phyloP scores from a whole-genome alignment of 192 early-diverging fungal genomes.

The Oehlia diaphana region DNA sequence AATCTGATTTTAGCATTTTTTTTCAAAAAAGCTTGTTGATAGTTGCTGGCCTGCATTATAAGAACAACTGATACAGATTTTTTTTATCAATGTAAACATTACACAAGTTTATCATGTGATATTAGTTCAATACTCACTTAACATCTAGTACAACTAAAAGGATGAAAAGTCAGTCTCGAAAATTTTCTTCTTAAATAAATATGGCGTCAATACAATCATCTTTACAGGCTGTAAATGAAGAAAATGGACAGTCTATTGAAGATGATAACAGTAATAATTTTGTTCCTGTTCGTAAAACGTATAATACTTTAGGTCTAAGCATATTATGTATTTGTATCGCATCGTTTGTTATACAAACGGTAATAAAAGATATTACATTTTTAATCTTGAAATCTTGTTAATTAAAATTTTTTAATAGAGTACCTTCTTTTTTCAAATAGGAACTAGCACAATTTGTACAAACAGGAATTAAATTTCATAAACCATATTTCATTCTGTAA shows the following conservation, averaged over 20 bases:
- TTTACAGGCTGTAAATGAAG: background rate
- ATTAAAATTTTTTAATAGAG: background rate
- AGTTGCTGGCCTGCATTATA: too few relatives aligned
- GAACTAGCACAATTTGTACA: slow-evolving; percentile 63
- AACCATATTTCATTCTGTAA: slow-evolving; percentile 66
- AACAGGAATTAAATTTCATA: slow-evolving; percentile 50
- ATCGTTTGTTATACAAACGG: slow-evolving; percentile 24
- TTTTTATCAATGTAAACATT: too few relatives aligned
- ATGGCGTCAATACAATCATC: background rate
- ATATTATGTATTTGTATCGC: slow-evolving; percentile 21
- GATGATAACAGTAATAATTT: background rate
- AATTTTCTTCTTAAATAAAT: too few relatives aligned
- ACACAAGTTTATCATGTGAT: too few relatives aligned
- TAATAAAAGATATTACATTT: background rate
- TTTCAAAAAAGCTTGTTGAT: too few relatives aligned
- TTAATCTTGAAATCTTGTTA: background rate
- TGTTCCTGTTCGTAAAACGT: background rate
- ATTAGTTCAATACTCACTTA: too few relatives aligned
- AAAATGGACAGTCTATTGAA: background rate
- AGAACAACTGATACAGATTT: too few relatives aligned
- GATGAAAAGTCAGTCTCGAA: too few relatives aligned
- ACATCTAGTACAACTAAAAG: too few relatives aligned
- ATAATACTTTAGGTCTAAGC: background rate
- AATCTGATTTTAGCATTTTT: too few relatives aligned
- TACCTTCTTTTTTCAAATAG: slow-evolving; percentile 29